Base-by-base conservation (phyloP, 306 rosid genomes). In the Erythrophleum fordii region DNA sequence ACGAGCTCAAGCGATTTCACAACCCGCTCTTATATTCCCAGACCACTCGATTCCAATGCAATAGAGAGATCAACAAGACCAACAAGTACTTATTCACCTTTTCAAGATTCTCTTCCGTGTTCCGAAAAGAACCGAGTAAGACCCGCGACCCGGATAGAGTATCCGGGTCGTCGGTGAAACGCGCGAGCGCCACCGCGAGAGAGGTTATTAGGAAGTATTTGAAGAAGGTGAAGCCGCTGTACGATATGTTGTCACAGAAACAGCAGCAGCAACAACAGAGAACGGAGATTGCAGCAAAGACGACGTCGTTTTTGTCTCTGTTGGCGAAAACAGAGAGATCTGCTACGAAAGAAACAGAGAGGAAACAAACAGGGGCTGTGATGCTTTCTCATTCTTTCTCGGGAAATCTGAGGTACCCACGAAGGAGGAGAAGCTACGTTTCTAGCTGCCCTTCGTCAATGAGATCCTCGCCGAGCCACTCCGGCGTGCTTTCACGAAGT, bases 391-490 rank as follows among this genome's bases (percentile, higher is more conserved):
- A 91, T n/a, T 93, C 99, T 0, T 95, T 95, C 58, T 95, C 98
- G 0, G 99, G 99, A 22, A 95, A 95, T 29, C 64, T 95, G 69
- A 89, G 93, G 81, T 88, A 91, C 70, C 97, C 97, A 1, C 60
- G 92, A 35, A 89, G 84, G 72, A 39, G n/a, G 75, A 88, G 87
- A 69, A 89, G 88, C 81, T 86, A 87, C 55, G 78, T 85, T 22
- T 87, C 99, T 0, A 95, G 99, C 77, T 92, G 98, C 18, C 99
- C 99, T 17, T 93, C 99, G 31, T 95, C 99, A 2, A 93, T 89
- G 79, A 80, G 96, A 81, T 87, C 97, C 1, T 95, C 99, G 0
- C 99, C 99, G 1, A 95, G 81, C 60, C 98, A 91, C 76, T 95
- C 98, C 0, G 96, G 98, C 6, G 92, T 87, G 6, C 90, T 95